phyloP scores from a whole-genome alignment of 2,329 filamentous ascomycete genomes.

The Thyridium curvatum region DNA sequence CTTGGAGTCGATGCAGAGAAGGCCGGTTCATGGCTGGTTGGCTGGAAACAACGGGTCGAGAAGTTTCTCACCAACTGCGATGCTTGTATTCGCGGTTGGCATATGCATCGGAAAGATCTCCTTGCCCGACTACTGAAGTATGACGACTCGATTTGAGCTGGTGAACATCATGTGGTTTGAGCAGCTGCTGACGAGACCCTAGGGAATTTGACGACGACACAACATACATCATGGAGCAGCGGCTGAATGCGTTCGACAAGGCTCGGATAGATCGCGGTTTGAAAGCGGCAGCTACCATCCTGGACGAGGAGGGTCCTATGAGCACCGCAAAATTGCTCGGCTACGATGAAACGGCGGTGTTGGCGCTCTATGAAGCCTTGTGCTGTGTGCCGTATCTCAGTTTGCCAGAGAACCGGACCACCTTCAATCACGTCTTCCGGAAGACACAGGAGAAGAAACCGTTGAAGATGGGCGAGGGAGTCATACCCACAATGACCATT shows the following conservation, averaged over 20 bases:
- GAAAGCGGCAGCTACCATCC: slow-evolving; percentile 41
- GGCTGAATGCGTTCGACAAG: slow-evolving; percentile 30
- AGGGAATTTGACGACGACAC: slow-evolving; percentile 33
- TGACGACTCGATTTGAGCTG: slow-evolving; percentile 11
- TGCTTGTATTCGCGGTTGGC: slow-evolving; percentile 67
- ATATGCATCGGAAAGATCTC: slow-evolving; percentile 59
- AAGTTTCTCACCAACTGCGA: slow-evolving; percentile 58
- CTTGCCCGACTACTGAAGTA: slow-evolving; percentile 57
- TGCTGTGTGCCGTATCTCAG: slow-evolving; percentile 76
- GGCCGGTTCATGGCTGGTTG: slow-evolving; percentile 51
- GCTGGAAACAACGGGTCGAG: slow-evolving; percentile 53
- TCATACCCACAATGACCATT: slow-evolving; percentile 73
- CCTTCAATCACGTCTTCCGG: slow-evolving; percentile 79
- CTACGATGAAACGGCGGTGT: slow-evolving; percentile 53
- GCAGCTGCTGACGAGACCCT: not conserved
- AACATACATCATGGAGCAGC: slow-evolving; percentile 29
- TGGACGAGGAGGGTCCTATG: slow-evolving; percentile 39
- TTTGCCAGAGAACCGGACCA: slow-evolving; percentile 38
- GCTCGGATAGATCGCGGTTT: slow-evolving; percentile 28
- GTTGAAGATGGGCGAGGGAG: slow-evolving; percentile 66
- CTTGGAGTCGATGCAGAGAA: slow-evolving; percentile 59
- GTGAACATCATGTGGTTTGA: too few relatives aligned
- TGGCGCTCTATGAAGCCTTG: slow-evolving; percentile 81
- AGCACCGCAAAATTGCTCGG: slow-evolving; percentile 39
- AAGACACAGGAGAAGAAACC: slow-evolving; percentile 72